Evolutionary conservation across 805 yeast genomes (phyloP).

Genomic region (Clavispora santaluciae): DNA sequence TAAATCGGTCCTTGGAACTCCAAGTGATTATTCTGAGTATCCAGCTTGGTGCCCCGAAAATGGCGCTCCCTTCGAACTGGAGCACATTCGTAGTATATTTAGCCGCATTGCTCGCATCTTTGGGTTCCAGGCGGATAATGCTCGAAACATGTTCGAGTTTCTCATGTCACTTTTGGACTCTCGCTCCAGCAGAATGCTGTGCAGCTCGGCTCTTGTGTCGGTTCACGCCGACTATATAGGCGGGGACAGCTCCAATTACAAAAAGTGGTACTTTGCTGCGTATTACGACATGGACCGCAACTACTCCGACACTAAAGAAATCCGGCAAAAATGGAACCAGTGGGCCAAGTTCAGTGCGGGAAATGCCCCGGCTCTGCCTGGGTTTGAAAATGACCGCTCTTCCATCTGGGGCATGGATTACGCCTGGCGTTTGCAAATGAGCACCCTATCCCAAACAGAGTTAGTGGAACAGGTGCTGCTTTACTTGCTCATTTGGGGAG

Average conservation of each 20-base stretch:
- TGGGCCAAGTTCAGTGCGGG: slow-evolving; percentile 11
- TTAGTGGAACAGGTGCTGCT: slow-evolving; percentile 63
- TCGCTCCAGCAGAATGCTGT: slow-evolving; percentile 73
- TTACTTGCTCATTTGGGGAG: slow-evolving; percentile 68
- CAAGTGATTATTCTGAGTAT: neutral
- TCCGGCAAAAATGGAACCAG: slow-evolving; percentile 37
- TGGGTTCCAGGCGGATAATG: slow-evolving; percentile 82
- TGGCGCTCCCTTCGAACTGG: slow-evolving; percentile 19
- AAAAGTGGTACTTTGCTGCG: slow-evolving; percentile 90
- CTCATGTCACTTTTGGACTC: slow-evolving; percentile 81
- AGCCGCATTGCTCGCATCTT: slow-evolving; percentile 53
- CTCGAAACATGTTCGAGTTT: slow-evolving; percentile 76
- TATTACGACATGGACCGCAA: slow-evolving; percentile 72
- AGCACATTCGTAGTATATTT: slow-evolving; percentile 60
- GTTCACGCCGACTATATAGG: slow-evolving; percentile 91
- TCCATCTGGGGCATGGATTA: slow-evolving; percentile 19
- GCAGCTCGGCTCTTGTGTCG: slow-evolving; percentile 64
- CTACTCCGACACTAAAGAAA: neutral
- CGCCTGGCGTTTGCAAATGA: slow-evolving; percentile 70
- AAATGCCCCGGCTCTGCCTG: neutral
- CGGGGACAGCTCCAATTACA: slow-evolving; percentile 80
- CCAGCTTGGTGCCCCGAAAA: slow-evolving; percentile 14
- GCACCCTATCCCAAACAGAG: slow-evolving; percentile 46
- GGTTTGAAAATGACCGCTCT: slow-evolving; percentile 9
- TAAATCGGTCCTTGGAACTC: neutral